phyloP scores from a whole-genome alignment of 805 yeast genomes.

The Wickerhamiella hasegawae region DNA sequence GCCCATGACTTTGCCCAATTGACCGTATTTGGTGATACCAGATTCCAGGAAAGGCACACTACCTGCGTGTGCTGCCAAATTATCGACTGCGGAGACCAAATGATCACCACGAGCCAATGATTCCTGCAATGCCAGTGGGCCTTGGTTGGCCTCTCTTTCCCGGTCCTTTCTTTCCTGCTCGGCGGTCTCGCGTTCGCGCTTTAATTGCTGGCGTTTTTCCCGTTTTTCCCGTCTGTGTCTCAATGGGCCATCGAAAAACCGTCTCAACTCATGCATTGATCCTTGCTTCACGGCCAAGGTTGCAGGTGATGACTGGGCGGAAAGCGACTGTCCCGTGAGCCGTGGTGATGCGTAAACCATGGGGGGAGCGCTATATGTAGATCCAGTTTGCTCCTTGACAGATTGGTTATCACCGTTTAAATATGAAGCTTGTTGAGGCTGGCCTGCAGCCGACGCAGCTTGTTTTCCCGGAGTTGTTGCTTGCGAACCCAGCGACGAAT shows the following conservation, averaged over 20 bases:
- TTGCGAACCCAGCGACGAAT: no score
- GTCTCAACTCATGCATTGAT: constrained; percentile 12
- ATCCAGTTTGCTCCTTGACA: no score
- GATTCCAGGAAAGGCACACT: constrained; percentile 26
- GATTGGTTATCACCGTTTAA: no score
- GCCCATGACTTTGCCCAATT: constrained; percentile 60
- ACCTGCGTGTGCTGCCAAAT: constrained; percentile 5
- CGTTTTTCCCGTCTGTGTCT: background rate
- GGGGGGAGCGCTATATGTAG: no score
- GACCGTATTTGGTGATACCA: constrained; percentile 50
- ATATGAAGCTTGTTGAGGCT: no score
- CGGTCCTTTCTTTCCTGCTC: background rate
- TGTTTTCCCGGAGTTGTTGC: no score
- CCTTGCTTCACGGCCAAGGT: background rate
- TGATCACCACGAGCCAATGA: background rate
- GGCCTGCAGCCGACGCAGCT: no score
- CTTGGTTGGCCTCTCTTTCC: background rate
- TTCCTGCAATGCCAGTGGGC: background rate
- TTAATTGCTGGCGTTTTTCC: background rate
- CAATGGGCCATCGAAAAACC: constrained; percentile 10
- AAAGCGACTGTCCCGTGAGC: constrained; percentile 8
- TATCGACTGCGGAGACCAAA: background rate
- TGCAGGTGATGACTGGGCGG: background rate
- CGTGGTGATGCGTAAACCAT: constrained; percentile 4
- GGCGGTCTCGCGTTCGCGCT: background rate